A percentile compares a stretch with the other conserved stretches of the same genome.
Evolutionary conservation across 208 protist genomes (phyloP).

Genomic region (Wallacemonas sp.): DNA sequence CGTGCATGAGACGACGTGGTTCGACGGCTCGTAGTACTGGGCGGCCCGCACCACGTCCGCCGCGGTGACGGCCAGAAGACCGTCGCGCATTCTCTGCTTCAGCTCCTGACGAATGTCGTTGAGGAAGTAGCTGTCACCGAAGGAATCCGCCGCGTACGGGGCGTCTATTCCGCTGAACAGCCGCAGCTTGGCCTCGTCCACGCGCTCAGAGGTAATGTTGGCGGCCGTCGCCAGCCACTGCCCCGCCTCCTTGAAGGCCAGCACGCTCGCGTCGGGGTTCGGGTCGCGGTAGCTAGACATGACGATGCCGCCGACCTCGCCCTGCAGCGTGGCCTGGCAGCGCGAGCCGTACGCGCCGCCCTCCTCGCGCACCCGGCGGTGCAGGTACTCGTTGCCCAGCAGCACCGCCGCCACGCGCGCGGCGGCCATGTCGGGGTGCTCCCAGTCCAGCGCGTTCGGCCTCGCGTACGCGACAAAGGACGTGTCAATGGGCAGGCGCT

Average conservation of each 20-base stretch:
- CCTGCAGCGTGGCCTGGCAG: constrained; percentile 61
- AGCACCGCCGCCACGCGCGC: constrained; percentile 75
- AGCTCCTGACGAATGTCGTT: constrained; percentile 64
- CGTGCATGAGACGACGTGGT: constrained; percentile 1
- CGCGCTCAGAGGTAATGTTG: constrained; percentile 59
- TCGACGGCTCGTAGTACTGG: constrained; percentile 45
- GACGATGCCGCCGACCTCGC: constrained; percentile 75
- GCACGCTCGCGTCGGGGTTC: constrained; percentile 58
- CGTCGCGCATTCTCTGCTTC: constrained; percentile 81
- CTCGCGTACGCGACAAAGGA: constrained; percentile 75
- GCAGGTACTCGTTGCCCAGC: constrained; percentile 86
- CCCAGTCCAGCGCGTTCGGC: constrained; percentile 64
- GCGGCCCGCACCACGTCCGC: constrained; percentile 64
- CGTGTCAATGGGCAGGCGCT: constrained; percentile 82
- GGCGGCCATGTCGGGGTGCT: constrained; percentile 63
- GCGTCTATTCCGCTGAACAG: constrained; percentile 87
- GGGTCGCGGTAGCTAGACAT: constrained; percentile 93
- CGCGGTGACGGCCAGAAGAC: constrained; percentile 61
- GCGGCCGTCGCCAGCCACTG: constrained; percentile 58
- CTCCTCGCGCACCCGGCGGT: constrained; percentile 89
- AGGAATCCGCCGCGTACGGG: constrained; percentile 82
- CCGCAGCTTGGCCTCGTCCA: constrained; percentile 89
- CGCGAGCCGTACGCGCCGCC: constrained; percentile 88
- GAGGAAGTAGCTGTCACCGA: constrained; percentile 82
- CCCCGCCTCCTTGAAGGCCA: constrained; percentile 69